Base-by-base conservation (phyloP, 2,329 filamentous ascomycete genomes). In the Hymenoscyphus infarciens region DNA sequence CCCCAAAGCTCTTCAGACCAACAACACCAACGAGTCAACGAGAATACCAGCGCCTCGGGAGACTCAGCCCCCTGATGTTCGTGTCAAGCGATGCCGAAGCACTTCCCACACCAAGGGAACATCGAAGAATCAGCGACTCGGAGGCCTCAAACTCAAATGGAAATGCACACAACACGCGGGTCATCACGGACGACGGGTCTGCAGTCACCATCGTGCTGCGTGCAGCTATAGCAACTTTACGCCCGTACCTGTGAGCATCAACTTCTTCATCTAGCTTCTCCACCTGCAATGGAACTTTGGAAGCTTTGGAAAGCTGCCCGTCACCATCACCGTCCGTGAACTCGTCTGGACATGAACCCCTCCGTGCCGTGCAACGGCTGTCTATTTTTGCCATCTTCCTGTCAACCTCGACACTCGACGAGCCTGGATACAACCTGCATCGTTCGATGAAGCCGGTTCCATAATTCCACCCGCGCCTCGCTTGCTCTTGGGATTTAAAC, bases 1-100 rank as follows among this genome's bases (percentile, higher is more conserved):
- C 11, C 19, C 8, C 11, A 10, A 49, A 25, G 19, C 10, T 49
- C 42, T 49, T 49, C 42, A 49, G 19, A 49, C 42, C 42, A 49
- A 49, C 42, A 49, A 49, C 42, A 49, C 42, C 42, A 49, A 49
- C 42, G 42, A 49, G 42, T 49, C 42, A 49, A 49, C n/a, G 7
- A 49, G 42, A 25, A 49, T 49, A 49, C 42, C 42, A 22, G n/a
- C 42, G 42, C 16, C 19, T 22, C 42, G 42, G 42, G 42, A 49
- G 19, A 11, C 42, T 22, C 42, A 22, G 42, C 42, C 39, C 25
- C 42, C 19, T 22, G 42, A 22, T 19, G 42, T 49, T 49, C 19
- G 42, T 49, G 42, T 49, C 19, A 49, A 10, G 42, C 42, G 42
- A 22, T 49, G 42, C 39, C 39, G 39, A 42, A 42, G 42, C 42